Conservation (phyloP, 164 flowering plant genomes). For the Vitis cinerea region DNA sequence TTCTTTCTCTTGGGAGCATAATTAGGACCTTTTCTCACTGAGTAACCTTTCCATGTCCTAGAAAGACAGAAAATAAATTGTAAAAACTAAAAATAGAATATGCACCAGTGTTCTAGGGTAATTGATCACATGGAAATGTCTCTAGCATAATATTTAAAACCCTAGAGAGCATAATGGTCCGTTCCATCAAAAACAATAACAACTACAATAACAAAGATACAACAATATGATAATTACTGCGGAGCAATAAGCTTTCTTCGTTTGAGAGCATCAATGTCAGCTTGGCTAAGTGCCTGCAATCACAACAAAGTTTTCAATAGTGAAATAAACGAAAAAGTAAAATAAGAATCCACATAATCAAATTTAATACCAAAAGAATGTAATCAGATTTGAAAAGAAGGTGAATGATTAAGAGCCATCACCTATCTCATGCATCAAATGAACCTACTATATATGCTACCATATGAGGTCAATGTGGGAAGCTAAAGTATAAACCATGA, state of each 20-base stretch:
- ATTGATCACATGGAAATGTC: background rate
- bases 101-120: background rate
- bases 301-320: background rate
- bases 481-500: background rate
- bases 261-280: slow-evolving; percentile 61
- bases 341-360: no score
- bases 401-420: background rate
- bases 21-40: slow-evolving; percentile 73
- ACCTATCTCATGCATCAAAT: background rate
- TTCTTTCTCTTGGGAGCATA: slow-evolving; percentile 79
- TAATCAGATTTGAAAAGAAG: background rate
- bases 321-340: background rate
- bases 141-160: background rate
- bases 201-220: background rate
- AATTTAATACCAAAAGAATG: background rate
- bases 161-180: background rate
- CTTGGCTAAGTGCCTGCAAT: slow-evolving; percentile 49
- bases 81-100: background rate
- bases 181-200: background rate
- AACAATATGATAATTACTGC: slow-evolving; percentile 48
- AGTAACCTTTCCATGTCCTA: slow-evolving; percentile 87
- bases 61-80: background rate
- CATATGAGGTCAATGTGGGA: background rate
- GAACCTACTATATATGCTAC: background rate
- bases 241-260: slow-evolving; percentile 67